Base-by-base conservation (phyloP, 1,139 yeast genomes). In the Hansenula sp. region DNA sequence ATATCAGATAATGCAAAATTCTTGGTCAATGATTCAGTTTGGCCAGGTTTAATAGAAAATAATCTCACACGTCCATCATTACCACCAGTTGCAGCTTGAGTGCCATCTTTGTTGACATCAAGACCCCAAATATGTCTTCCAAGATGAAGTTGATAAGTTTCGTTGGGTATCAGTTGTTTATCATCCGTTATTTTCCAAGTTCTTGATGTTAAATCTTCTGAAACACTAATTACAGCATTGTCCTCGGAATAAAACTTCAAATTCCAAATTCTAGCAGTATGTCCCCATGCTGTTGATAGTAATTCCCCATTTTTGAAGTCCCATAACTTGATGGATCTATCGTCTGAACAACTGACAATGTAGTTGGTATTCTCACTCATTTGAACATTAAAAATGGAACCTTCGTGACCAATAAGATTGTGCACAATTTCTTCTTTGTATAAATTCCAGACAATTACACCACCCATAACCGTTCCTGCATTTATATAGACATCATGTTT, bases 381-480 rank as follows among this genome's bases (percentile, higher is more conserved):
- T 25, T 73, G 72, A 5, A 88, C 89, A 14, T 86, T 88, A 61
- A 92, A 92, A 30, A 92, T 88, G 1, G 96, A 85, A 1, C 97
- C 97, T 58, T 84, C 90, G 59, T 92, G 98, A 2, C 79, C 82
- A 0, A 74, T 73, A 42, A 90, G 68, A 31, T 71, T 73, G 50
- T 80, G 78, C 2, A 78, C 29, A 10, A 82, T 66, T 32, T 67
- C 48, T 11, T 71, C 64, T 2, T 70, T 58, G 25, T 55, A 50
- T 39, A 77, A 59, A 40, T 79, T 77, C 97, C 97, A 92, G 1
- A 89, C 65, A 6, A 86, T 68, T 1, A 87, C 82, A 3, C 97
- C 96, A 39, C 82, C 81, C 81, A 90, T 81, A 1, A 92, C 97
- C 0, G 98, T 92, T 20, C 97, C 97, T 0, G 96, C 90, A 21